Evolutionary conservation across 176 grass and related monocot genomes (phyloP), one percentile per base, ranked within the genome.

Genomic region (Aegilops sharonensis): DNA sequence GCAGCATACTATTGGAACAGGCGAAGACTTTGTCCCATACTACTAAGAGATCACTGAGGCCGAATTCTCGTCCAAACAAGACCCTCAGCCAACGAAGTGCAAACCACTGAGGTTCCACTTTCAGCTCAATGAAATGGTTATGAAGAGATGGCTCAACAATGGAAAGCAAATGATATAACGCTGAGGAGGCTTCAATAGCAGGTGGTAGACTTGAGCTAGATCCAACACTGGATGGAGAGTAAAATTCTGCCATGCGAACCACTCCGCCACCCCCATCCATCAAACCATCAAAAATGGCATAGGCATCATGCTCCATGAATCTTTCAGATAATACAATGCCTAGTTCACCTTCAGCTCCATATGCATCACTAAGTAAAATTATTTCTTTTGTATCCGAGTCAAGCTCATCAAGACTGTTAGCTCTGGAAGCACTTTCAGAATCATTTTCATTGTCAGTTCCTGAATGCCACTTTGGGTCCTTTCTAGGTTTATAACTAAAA

Each of bases 251-350:
- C 90, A 99, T 93, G 6, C 80, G 85, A 67, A 97, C 87, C 68
- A 92, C 90, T 80, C 90, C 90, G 0, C 83, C 67, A 42, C 78
- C 92, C 67, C 94, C 97, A 42, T 91, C 88, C 97, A 99, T 94
- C 81, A 96, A 91, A 81, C 91, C 90, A 86, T 93, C 94, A 54
- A 99, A 99, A 81, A 96, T 91, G 32, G 86, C 94, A 86, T 99
- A 99, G 43, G 94, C 94, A 92, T 99, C 97, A 90, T 99, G 97
- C 81, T 99, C 97, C 90, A 97, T 94, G 72, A 99, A 99, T 72
- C 92, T 94, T 66, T 99, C 94, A 64, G 97, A 96, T 85, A 99
- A 90, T 57, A 96, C 88, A 81, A 94, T 89, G 23, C 97, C 97
- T 62, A 99, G 68, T 85, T 99, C 97, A 30, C 97, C 97, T 71